Conservation (phyloP, 805 yeast species). For the Teunomyces pallodes region DNA sequence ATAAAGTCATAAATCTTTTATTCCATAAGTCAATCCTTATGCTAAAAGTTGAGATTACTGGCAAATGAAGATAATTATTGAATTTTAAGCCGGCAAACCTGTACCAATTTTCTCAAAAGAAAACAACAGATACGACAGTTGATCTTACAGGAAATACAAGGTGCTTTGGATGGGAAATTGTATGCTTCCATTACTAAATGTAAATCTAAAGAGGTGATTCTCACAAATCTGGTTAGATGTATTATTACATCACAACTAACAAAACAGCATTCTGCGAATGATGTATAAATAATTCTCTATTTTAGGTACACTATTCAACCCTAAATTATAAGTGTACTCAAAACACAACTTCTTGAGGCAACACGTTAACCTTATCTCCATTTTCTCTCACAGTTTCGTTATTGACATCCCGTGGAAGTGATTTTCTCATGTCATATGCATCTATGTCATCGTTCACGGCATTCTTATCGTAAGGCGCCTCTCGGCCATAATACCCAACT, state of each 20-base stretch:
- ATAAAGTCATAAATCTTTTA: not conserved
- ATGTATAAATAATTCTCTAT: too few species aligned
- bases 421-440: constrained; percentile 84
- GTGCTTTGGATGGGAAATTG: too few species aligned
- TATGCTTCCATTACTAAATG: too few species aligned
- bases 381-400: constrained; percentile 53
- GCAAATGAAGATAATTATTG: not conserved
- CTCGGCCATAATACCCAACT: constrained; percentile 75
- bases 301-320: too few species aligned
- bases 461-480: constrained; percentile 46
- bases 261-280: too few species aligned
- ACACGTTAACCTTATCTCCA: constrained; percentile 58
- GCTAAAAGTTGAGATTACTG: not conserved
- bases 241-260: too few species aligned
- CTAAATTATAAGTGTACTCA: constrained; percentile 17
- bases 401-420: constrained; percentile 55
- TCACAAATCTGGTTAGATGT: too few species aligned
- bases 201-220: too few species aligned
- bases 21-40: not conserved
- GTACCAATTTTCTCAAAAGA: too few species aligned
- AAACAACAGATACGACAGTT: too few species aligned
- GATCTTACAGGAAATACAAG: too few species aligned
- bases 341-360: constrained; percentile 67
- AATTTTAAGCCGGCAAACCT: too few species aligned
- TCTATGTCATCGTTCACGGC: constrained; percentile 65